Base-by-base conservation (phyloP, 2,329 filamentous ascomycete species). In the Periconia digitata region DNA sequence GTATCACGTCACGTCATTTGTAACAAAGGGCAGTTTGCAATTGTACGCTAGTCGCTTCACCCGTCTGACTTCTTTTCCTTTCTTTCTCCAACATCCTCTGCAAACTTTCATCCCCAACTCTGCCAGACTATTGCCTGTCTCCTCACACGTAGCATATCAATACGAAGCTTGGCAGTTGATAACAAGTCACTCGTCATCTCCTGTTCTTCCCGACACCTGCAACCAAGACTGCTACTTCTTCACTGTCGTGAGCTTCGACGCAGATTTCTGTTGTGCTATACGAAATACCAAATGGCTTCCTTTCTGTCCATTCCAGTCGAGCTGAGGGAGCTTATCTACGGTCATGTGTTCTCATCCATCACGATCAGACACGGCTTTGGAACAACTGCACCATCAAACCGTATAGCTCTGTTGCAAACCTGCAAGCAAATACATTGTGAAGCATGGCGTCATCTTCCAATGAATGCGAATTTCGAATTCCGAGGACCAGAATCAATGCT, bases 261-360 rank as follows among this genome's bases (percentile, higher is more conserved):
- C 27, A 5, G 6, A 27, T 27, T 27, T 7, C 24, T 10, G 46
- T 18, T 27, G 36, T 20, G 27, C 16, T 18, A 5, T 21, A 21
- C 18, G 8, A 39, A 39, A 6, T 21, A 41, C 17, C 57, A 56
- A 39, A 53, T 49, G 43, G 48, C 67, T 36, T 56, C 49, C n/a
- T 51, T 70, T n/a, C 50, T 71, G 7, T 54, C 60, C 2, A 49
- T 71, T 13, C 68, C 68, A 0, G 47, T 62, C 2, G 68, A 71
- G 51, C 49, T 71, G 7, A 58, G 68, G 23, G 63, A 69, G 40
- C 43, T 67, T 22, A 68, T 71, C 38, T 71, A 70, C 43, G 54
- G 51, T n/a, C 55, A 65, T 24, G 54, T 71, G 29, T 71, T 69
- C 49, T 58, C 56, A 29, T 56, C 60, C 32, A 62, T 59, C 43